These are phyloP conservation scores for Phyllosticta citriasiana DNA, from an alignment of 2,329 filamentous ascomycete genomes.

Conservation along the genomic window DNA sequence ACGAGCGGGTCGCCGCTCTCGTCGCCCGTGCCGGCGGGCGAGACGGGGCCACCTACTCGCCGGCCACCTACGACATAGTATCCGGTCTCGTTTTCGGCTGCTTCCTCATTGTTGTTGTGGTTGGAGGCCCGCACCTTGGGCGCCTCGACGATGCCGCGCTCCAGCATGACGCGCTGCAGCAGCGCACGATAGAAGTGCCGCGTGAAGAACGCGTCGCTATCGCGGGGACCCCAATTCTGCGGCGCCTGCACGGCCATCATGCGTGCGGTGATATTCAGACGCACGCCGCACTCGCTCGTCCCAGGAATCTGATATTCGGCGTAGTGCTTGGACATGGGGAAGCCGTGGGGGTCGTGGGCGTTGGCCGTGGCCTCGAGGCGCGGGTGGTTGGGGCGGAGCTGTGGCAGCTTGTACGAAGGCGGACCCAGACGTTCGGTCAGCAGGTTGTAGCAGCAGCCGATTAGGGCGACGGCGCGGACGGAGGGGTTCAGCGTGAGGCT, in stretches of 20 bases:
- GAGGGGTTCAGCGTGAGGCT: conserved; percentile 75
- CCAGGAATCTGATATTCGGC: conserved; percentile 32
- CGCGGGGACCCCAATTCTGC: conserved; percentile 73
- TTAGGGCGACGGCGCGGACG: conserved; percentile 84
- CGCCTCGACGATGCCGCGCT: conserved; percentile 64
- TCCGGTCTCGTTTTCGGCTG: conserved; percentile 26
- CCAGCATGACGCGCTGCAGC: conserved; percentile 84
- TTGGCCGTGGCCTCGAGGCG: conserved; percentile 58
- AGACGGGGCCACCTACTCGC: conserved; percentile 45
- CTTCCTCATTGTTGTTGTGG: conserved; percentile 25
- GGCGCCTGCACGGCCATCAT: conserved; percentile 99
- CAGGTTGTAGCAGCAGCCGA: conserved; percentile 97
- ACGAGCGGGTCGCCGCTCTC: conserved; percentile 68
- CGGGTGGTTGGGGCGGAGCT: conserved; percentile 62
- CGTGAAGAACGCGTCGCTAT: conserved; percentile 82
- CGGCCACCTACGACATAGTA: conserved; percentile 20
- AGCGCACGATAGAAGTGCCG: conserved; percentile 88
- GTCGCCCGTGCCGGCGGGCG: conserved; percentile 75
- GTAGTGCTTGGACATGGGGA: conserved; percentile 76
- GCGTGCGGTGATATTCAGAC: conserved; percentile 88
- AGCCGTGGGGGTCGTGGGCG: conserved; percentile 78
- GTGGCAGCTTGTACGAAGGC: conserved; percentile 74
- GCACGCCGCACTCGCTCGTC: conserved; percentile 45
- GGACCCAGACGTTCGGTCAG: conserved; percentile 82
- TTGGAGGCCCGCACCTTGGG: conserved; percentile 23